Evolutionary conservation across 2,329 filamentous ascomycete species (phyloP), one percentile per base, ranked within the genome.

Genomic region (Aureobasidium leucospermi): DNA sequence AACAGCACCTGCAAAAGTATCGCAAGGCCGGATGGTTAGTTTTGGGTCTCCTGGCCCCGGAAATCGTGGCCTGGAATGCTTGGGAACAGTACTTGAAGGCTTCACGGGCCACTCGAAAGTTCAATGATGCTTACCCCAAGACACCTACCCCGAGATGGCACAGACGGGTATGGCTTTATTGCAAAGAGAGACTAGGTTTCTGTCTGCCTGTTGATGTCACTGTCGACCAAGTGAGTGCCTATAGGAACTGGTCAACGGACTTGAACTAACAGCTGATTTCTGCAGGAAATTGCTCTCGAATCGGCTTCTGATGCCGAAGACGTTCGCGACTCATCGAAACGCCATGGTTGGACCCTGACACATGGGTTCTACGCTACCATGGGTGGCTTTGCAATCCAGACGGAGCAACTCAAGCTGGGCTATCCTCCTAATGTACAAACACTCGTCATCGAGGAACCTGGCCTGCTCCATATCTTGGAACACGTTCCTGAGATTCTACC

Each of bases 31-130:
- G 48, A 8, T 65, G 63, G 64, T 34, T 63, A 15, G 9, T 62
- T 3, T 9, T 65, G 6, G 63, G 52, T 16, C 31, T 65, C 16
- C 36, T 65, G 4, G 63, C 53, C 6, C 63, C 62, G 31, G 63
- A 63, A 34, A 23, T 63, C 4, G 56, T 48, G 3, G 45, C 29
- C 4, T 48, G 45, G 45, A 48, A 48, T 6, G 45, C 45, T 6
- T 48, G 45, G 45, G 15, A 48, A 6, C 45, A 48, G 31, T 28
- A 28, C 5, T 15, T 8, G 15, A 8, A 31, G 3, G 45, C 45
- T 15, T 48, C 1, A 16, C 29, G 29, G 10, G 16, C 4, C 34
- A 38, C 34, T 10, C 8, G 13, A 38, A 15, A 38, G 34, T 9
- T 38, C 19, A 23, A 23, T 3, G 19, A 23, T 1, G 19, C 19